Conservation (phyloP, 257 asterid species). For the Solanum chmielewskii region DNA sequence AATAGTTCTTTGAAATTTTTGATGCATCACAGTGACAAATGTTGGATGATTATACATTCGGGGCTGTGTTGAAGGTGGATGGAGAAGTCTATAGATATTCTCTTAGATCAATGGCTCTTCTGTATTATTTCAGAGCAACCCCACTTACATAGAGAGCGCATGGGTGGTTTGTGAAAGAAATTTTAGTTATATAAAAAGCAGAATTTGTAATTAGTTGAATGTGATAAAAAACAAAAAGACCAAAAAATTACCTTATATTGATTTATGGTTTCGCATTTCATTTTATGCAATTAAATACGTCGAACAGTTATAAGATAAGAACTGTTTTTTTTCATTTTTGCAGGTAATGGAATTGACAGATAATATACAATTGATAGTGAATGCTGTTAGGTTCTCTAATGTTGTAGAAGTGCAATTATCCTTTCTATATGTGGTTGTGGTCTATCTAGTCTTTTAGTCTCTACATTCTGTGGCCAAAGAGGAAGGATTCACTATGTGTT, state of each 20-base stretch:
- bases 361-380: constrained; percentile 44
- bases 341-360: constrained; percentile 57
- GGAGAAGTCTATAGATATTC: neutral
- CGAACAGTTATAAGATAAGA: neutral
- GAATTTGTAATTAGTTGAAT: neutral
- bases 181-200: neutral
- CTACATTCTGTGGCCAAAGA: neutral
- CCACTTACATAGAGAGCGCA: neutral
- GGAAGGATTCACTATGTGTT: neutral
- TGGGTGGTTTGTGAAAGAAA: neutral
- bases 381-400: constrained; percentile 39
- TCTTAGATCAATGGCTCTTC: neutral
- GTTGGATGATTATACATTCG: neutral
- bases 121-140: neutral
- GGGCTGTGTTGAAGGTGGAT: neutral
- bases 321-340: neutral
- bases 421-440: neutral
- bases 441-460: neutral
- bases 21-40: neutral
- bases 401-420: constrained; percentile 65
- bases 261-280: neutral
- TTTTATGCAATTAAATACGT: neutral
- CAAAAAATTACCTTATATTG: neutral
- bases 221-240: neutral
- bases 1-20: neutral